These are phyloP conservation scores for Chlorophyllum brunneum DNA, from an alignment of 768 basidiomycete genomes.

Conservation along the genomic window DNA sequence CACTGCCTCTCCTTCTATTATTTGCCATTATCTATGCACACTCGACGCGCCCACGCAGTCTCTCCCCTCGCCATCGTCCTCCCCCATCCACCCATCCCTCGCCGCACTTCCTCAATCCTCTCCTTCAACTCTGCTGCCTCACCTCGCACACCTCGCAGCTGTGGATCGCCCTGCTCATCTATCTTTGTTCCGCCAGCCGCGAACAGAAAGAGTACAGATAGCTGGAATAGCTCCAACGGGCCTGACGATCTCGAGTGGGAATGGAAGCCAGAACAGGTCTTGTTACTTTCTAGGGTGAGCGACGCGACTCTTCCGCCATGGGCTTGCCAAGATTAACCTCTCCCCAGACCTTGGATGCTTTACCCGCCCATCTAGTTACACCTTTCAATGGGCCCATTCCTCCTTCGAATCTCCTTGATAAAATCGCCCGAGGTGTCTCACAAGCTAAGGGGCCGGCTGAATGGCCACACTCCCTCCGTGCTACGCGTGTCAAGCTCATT, in stretches of 20 bases:
- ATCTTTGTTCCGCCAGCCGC: slow-evolving; percentile 43
- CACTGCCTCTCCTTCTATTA: slow-evolving; percentile 26
- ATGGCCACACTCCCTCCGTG: slow-evolving; percentile 81
- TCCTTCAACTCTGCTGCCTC: slow-evolving; percentile 40
- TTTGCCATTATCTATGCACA: slow-evolving; percentile 40
- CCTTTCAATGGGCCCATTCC: slow-evolving; percentile 84
- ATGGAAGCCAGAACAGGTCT: slow-evolving; percentile 73
- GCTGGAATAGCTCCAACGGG: slow-evolving; percentile 77
- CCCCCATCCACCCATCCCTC: slow-evolving; percentile 53
- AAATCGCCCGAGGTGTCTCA: slow-evolving; percentile 74
- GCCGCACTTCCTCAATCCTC: slow-evolving; percentile 45
- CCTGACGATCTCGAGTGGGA: slow-evolving; percentile 61
- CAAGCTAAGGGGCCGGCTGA: slow-evolving; percentile 72
- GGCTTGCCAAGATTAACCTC: slow-evolving; percentile 11
- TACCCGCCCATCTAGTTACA: slow-evolving; percentile 80
- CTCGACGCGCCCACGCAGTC: slow-evolving; percentile 46
- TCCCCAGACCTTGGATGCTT: slow-evolving; percentile 72
- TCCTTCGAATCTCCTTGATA: slow-evolving; percentile 82
- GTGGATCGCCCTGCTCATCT: slow-evolving; percentile 53
- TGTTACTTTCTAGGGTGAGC: slow-evolving; percentile 63
- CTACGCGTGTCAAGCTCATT: slow-evolving; percentile 79
- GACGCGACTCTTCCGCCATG: slow-evolving; percentile 11
- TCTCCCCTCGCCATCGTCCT: slow-evolving; percentile 60
- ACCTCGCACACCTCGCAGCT: slow-evolving; percentile 59
- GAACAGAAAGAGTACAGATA: slow-evolving; percentile 74